Conservation (phyloP, 1,284 basidiomycete species). For the Boletus calvinii region DNA sequence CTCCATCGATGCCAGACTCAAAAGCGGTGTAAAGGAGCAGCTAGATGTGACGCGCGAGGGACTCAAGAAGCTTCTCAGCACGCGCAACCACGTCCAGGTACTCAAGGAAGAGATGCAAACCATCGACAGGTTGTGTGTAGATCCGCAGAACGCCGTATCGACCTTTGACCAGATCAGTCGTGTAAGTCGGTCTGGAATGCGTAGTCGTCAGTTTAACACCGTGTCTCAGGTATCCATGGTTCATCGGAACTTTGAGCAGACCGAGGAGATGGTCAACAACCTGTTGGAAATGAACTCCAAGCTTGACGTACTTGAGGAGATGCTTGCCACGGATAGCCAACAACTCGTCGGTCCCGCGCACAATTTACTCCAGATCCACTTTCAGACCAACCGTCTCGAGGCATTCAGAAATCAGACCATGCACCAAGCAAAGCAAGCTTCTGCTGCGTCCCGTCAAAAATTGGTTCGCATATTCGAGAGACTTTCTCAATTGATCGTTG, state of each 20-base stretch:
- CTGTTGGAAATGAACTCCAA: constrained; percentile 87
- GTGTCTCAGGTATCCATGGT: constrained; percentile 84
- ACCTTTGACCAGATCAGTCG: constrained; percentile 93
- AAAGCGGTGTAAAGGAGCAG: constrained; percentile 92
- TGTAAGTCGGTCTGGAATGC: constrained; percentile 46
- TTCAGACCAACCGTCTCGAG: constrained; percentile 87
- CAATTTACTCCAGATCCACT: constrained; percentile 90
- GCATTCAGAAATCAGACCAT: constrained; percentile 91
- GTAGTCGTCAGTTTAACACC: background rate
- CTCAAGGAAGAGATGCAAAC: constrained; percentile 93
- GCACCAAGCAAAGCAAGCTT: constrained; percentile 87
- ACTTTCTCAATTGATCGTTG: constrained; percentile 77
- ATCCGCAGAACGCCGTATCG: constrained; percentile 68
- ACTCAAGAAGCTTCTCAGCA: constrained; percentile 81
- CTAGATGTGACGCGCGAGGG: constrained; percentile 90
- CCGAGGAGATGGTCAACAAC: constrained; percentile 93
- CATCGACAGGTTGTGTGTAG: constrained; percentile 77
- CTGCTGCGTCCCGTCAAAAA: constrained; percentile 64
- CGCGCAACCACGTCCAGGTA: constrained; percentile 78
- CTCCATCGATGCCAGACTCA: constrained; percentile 90
- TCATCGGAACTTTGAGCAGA: constrained; percentile 93
- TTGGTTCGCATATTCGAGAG: constrained; percentile 84
- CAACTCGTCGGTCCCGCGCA: constrained; percentile 81
- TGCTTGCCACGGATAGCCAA: constrained; percentile 74
- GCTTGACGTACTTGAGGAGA: constrained; percentile 75